Evolutionary conservation across 331 rosid species (phyloP), one percentile per base, ranked within the genome.

Genomic region (Arachis monticola): DNA sequence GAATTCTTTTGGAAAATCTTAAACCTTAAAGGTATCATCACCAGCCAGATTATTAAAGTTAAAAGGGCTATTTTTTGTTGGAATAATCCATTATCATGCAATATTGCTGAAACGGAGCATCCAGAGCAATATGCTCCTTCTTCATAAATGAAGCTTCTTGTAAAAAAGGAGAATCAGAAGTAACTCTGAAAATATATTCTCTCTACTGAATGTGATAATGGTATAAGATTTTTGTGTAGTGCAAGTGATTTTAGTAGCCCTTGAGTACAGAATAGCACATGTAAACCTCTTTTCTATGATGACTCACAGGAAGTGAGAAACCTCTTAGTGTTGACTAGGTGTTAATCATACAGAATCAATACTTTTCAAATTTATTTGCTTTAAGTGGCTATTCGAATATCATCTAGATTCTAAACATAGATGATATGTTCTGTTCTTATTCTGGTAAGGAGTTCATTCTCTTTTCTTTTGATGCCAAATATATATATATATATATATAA

Each of bases 11-110:
- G 32, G 50, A 70, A 30, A 10, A 22, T 52, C 38, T 42, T 22
- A 68, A 48, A 48, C 41, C 8, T 77, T 60, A 77, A 51, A 48
- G 13, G 64, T 17, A 65, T 71, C 57, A 58, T 58, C 13, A 71
- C 10, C 22, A 2, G 13, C 57, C 71, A 22, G 59, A n/a, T 17
- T 8, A 48, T 77, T 69, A 61, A 67, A 51, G 48, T 62, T 60
- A 17, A 10, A 61, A 70, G 64, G 10, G 30, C 50, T 40, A 69
- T 12, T 76, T 45, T 51, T 32, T 53, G 59, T 60, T 60, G 38
- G 51, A 52, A 51, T 42, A 64, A 64, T 41, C 73, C 67, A 31
- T 71, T 17, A 31, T 64, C 56, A 41, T 11, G 31, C 27, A 32
- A 41, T 4, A 17, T 5, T 17, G 45, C 64, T 70, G 45, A 44